Evolutionary conservation across 805 yeast genomes (phyloP), one percentile per base, ranked within the genome.

Genomic region (Candida easanensis): DNA sequence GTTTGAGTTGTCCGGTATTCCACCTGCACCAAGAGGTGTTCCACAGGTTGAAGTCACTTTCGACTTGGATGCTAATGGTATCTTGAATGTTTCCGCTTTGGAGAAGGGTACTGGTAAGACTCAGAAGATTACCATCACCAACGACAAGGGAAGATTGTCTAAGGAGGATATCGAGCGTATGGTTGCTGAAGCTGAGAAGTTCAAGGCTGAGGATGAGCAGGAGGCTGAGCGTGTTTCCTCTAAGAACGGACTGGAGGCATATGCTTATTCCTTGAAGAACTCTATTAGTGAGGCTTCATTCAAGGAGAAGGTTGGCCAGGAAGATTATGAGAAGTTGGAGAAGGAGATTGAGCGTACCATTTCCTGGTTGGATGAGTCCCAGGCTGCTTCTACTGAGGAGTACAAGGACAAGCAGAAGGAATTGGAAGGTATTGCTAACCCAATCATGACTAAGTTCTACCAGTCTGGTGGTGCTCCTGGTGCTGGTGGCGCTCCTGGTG

Each of bases 401-500:
- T 30, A 30, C 33, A 30, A 30, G 33, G 33, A 30, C 33, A 30
- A 17, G 19, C 33, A 30, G 19, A 30, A 30, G 33, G 33, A 30
- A 16, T 30, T 30, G 19, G 33, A 30, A 16, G 33, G n/a, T 16
- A 13, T 30, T 30, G 33, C 33, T 30, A 30, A 30, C 33, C 33
- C 33, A 30, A 30, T 30, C 18, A 30, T 30, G 33, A 30, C 19
- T 13, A 30, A 30, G 33, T 30, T 30, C 33, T 30, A 30, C 33
- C 33, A 30, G 33, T 8, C 33, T 30, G 18, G 19, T 8, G 33
- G 33, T 30, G 33, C 31, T 14, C 31, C 31, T 9, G 31, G 33
- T 26, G 19, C 30, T 8, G 33, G 19, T 11, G 26, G 11, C 11
- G 26, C 26, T 30, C 80, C 82, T 52, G 71, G 68, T 54, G 71